phyloP scores from a whole-genome alignment of 768 basidiomycete genomes.

The Termitomyces bulborhizus region DNA sequence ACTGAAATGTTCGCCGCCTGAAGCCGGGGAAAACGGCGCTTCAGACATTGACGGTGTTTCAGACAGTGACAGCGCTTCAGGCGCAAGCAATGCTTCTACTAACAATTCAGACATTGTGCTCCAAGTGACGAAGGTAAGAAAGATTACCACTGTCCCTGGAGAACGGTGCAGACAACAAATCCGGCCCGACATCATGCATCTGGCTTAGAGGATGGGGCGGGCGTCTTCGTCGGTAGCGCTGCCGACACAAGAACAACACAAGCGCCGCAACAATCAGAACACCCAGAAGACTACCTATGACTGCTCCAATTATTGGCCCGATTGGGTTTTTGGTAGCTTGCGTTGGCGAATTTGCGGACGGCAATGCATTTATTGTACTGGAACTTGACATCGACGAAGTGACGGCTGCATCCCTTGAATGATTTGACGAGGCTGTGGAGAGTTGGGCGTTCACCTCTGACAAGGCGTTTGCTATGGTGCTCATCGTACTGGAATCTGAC shows the following conservation, averaged over 20 bases:
- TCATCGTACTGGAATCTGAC: too few species aligned
- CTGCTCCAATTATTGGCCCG: conserved; percentile 2
- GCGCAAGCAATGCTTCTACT: not conserved
- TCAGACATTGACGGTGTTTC: too few species aligned
- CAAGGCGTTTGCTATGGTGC: too few species aligned
- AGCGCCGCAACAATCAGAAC: not conserved
- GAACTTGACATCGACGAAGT: not conserved
- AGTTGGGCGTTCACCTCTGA: not conserved
- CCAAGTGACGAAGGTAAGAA: too few species aligned
- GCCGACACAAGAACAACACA: conserved; percentile 3
- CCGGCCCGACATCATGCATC: not conserved
- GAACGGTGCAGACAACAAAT: not conserved
- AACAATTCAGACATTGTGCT: not conserved
- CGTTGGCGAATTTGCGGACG: not conserved
- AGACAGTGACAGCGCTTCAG: not conserved
- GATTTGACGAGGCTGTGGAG: not conserved
- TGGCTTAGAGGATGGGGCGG: not conserved
- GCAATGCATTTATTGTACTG: not conserved
- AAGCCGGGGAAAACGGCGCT: not conserved
- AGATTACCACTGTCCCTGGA: not conserved
- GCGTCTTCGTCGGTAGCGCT: not conserved
- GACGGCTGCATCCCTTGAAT: not conserved
- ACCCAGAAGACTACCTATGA: not conserved
- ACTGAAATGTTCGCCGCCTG: not conserved
- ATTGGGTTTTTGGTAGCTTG: not conserved